Conservation (phyloP, 768 basidiomycete genomes). For the Leccinum truebloodii region DNA sequence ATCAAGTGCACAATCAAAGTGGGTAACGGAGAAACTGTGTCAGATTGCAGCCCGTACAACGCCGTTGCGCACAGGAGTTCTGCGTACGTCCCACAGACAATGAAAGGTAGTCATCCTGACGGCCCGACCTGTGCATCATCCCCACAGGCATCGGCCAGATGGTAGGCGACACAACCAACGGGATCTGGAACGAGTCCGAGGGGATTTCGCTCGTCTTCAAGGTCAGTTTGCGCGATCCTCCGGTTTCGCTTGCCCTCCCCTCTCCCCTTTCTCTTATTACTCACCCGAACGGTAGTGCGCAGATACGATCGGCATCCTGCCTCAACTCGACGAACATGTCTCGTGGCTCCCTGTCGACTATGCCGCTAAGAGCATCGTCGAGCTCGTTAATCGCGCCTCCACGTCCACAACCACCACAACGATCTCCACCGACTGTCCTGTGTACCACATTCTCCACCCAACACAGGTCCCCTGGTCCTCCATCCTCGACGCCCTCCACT, state of each 20-base stretch:
- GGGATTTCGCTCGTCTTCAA: constrained; percentile 32
- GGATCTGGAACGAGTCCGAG: constrained; percentile 57
- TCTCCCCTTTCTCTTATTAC: not conserved
- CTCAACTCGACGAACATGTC: constrained; percentile 33
- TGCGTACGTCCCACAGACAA: constrained; percentile 17
- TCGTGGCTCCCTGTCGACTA: constrained; percentile 57
- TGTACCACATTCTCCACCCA: no score
- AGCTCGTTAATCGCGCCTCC: constrained; percentile 32
- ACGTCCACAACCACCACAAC: constrained; percentile 16
- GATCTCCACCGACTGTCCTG: not conserved
- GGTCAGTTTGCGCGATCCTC: constrained; percentile 17
- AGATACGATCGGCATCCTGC: constrained; percentile 39
- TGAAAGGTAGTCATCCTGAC: not conserved
- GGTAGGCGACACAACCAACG: constrained; percentile 50
- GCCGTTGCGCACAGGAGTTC: constrained; percentile 20
- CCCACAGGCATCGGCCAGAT: constrained; percentile 53
- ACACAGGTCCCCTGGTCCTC: constrained; percentile 34
- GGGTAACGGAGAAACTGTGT: constrained; percentile 55
- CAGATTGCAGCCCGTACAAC: constrained; percentile 40
- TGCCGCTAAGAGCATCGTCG: constrained; percentile 47
- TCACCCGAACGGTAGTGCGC: constrained; percentile 34
- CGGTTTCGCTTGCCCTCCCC: not conserved
- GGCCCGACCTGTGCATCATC: not conserved
- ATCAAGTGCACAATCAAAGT: constrained; percentile 41
- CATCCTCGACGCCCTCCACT: constrained; percentile 40